Evolutionary conservation across 2,329 filamentous ascomycete species (phyloP), one percentile per base, ranked within the genome.

Genomic region (Celoporthe dispersa): DNA sequence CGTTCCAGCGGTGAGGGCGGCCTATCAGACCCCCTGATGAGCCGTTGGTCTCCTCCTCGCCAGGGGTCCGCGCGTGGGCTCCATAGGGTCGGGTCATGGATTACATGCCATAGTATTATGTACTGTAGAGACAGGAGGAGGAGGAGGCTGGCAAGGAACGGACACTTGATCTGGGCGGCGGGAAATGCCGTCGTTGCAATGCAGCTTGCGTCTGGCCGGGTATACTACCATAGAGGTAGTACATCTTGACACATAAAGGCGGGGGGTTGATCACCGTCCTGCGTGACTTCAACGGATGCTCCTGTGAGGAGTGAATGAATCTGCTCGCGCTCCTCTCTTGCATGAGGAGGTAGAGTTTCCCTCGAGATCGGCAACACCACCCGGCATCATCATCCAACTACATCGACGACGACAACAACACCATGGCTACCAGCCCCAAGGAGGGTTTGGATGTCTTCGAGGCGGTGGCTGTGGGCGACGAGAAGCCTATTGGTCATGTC

Each of bases 401-500:
- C 14, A n/a, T n/a, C n/a, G n/a, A n/a, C n/a, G n/a, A n/a, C n/a
- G n/a, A n/a, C n/a, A 55, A 12, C 28, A 41, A 65, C 60, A 51
- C 37, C 28, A 71, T 71, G 69, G 66, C 66, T 19, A 33, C 41
- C 7, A 22, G 31, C 19, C 31, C 59, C 11, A 64, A 64, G 22
- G 66, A 53, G 25, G 69, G 66, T 53, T 48, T 25, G 16, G 69
- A 71, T 12, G 69, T 71, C 22, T 63, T 61, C n/a, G 69, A 71
- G 69, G 44, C 37, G 19, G 37, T 33, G 35, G 69, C 37, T 16
- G 35, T 48, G 16, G 69, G 57, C 60, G 69, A 61, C 25, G 76
- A 76, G 71, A 77, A 78, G 33, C 71, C 69, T 19, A 71, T 68
- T 25, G 77, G 75, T 19, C 71, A 75, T 61, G 76, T 78, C 25